These are phyloP conservation scores for Symbiodinium natans DNA, from an alignment of 73 alveolate genomes.

Conservation along the genomic window DNA sequence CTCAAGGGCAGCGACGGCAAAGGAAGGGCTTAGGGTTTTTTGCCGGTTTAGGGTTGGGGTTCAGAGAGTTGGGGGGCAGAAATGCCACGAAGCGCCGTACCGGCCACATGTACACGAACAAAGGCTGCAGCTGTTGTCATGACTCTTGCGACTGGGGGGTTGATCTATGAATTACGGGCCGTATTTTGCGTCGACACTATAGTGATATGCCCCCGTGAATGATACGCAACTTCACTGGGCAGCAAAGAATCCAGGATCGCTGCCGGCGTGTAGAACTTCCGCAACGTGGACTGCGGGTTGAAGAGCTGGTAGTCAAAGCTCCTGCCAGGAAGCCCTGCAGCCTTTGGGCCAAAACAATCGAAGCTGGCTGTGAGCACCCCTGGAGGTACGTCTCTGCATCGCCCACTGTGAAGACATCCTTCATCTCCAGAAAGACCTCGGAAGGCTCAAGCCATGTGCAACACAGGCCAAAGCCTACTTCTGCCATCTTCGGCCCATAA, in stretches of 20 bases:
- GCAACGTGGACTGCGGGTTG: slow-evolving; percentile 72
- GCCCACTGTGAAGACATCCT: slow-evolving; percentile 29
- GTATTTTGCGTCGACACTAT: no score
- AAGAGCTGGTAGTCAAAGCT: slow-evolving; percentile 76
- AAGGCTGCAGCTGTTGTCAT: no score
- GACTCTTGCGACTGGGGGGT: no score
- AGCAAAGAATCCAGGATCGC: no score
- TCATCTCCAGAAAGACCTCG: slow-evolving; percentile 41
- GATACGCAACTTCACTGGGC: no score
- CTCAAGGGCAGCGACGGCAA: background rate
- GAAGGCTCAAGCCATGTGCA: background rate
- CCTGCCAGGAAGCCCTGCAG: background rate
- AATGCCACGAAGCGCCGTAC: no score
- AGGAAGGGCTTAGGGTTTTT: background rate
- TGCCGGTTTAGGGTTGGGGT: no score
- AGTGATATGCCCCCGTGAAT: no score
- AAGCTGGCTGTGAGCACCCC: no score
- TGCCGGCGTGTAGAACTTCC: slow-evolving; percentile 75
- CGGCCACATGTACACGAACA: no score
- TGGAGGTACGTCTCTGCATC: slow-evolving; percentile 53
- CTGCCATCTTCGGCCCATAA: no score
- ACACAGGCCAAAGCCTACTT: background rate
- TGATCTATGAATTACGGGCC: no score
- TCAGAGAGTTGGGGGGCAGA: background rate
- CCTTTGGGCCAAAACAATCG: background rate